Evolutionary conservation across 495 filamentous ascomycete genomes (phyloP).

Genomic region (Cudoniella acicularis): DNA sequence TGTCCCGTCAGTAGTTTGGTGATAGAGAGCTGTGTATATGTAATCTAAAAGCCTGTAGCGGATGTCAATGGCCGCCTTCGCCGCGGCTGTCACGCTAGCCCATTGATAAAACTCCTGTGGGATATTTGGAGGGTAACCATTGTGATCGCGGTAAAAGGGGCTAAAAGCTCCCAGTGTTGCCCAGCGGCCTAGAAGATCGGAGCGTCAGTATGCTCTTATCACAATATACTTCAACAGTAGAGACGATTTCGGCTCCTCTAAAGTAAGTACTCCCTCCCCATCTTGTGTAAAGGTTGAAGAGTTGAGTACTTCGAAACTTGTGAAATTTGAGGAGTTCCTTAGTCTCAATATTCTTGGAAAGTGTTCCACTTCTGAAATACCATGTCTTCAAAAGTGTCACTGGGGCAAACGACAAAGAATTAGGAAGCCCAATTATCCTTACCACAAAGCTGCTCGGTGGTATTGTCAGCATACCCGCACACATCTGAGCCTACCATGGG

Average conservation of each 20-base stretch:
- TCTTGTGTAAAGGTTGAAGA: no score
- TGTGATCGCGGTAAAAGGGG: slow-evolving; percentile 84
- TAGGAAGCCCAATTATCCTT: not conserved
- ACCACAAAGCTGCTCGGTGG: slow-evolving; percentile 72
- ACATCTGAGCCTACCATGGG: slow-evolving; percentile 84
- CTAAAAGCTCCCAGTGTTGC: slow-evolving; percentile 43
- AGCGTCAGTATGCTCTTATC: no score
- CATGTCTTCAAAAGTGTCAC: no score
- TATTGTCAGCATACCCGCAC: slow-evolving; percentile 70
- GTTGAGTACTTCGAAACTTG: no score
- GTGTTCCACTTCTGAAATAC: no score
- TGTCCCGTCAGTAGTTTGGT: slow-evolving; percentile 72
- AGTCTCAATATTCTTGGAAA: no score
- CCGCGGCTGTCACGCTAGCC: slow-evolving; percentile 59
- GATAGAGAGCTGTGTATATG: slow-evolving; percentile 95
- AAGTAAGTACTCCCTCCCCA: no score
- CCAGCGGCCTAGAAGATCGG: no score
- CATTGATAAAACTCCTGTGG: slow-evolving; percentile 81
- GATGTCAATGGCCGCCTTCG: slow-evolving; percentile 67
- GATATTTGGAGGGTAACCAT: slow-evolving; percentile 38
- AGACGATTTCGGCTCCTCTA: no score
- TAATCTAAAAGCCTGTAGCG: slow-evolving; percentile 85
- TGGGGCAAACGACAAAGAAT: no score
- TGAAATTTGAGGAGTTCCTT: no score
- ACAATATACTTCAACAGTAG: no score